Evolutionary conservation across 768 basidiomycete genomes (phyloP), one percentile per base, ranked within the genome.

Genomic region (Myochromella boudieri): DNA sequence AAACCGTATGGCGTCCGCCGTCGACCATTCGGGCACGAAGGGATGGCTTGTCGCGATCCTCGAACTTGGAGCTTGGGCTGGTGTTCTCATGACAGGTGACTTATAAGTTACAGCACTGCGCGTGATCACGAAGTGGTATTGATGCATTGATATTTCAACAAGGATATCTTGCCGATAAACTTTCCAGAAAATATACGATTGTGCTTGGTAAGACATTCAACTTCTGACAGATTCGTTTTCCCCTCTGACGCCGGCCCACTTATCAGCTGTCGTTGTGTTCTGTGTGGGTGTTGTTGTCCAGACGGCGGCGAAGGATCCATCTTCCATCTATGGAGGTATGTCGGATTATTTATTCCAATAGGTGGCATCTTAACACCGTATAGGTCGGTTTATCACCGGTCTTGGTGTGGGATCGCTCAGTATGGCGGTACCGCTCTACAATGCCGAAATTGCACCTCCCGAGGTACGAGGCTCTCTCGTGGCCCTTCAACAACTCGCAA

Each of bases 381-480:
- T 29, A 72, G 70, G 87, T 42, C 81, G 88, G 21, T 89, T 87
- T 55, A 66, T 91, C 42, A 88, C 86, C 41, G 89, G 89, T 75
- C 66, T 90, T 36, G 89, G 87, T 39, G 85, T 91, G 14, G 89
- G 89, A 9, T 86, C 87, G 2, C 68, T 91, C 17, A 86, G 84
- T 55, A 89, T 89, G 86, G 77, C 78, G n/a, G 87, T 91, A 9
- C 89, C 89, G 1, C 72, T 91, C 28, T 89, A 87, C 72, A 90
- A 90, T 51, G 71, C 71, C 29, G 76, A 77, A 62, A 77, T 89
- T 44, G 81, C 84, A 1, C 88, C 89, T 21, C 86, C 88, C 3
- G 89, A 90, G 66, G 85, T 91, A 12, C 80, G 89, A 52, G 89
- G 89, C 10, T 84, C 82, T 60, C 68, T 91, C 28, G 87, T 91